Evolutionary conservation across 192 early-diverging fungal genomes (phyloP), one percentile per base, ranked within the genome.

Genomic region (Geranomyces michiganensis): DNA sequence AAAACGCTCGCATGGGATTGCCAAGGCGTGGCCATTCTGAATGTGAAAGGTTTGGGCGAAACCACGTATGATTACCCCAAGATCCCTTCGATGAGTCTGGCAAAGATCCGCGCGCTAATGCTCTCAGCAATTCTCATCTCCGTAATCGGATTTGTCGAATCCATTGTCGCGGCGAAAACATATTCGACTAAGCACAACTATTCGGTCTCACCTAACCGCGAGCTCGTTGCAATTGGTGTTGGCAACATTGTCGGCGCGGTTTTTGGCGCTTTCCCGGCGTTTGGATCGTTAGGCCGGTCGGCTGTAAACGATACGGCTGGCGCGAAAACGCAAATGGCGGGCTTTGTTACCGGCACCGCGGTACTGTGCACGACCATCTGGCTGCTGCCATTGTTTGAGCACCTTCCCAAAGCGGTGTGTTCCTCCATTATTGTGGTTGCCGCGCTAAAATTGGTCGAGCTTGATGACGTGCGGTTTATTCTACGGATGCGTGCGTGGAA

Each of bases 141-240:
- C 44, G 89, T 97, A 76, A 92, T 99, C 71, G 97, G 97, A 2
- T 96, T 99, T 74, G 96, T 99, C 24, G 97, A 99, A 80, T 93
- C 93, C 24, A 92, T 99, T 70, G 95, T 92, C 29, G 91, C 96
- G 21, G 90, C 94, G 4, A 95, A 97, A 72, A 93, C 93, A 29
- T 98, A 95, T 75, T 90, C 95, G 0, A 89, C 88, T 62, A 88
- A 92, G 55, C 92, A 96, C 82, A 92, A 95, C 78, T 97, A 98
- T 71, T 80, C 90, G 8, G 91, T 98, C 46, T 93, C 92, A 15
- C 90, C 96, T 12, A 99, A 99, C 72, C 90, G 97, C 45, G 97
- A 99, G 77, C 83, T 99, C 33, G 96, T 99, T 43, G 97, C 96
- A 2, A 79, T 99, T 65, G 97, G 97, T 29, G 78, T 91, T n/a